Conservation (phyloP, 2,329 filamentous ascomycete species). For the Lasiodiplodia gonubiensis region DNA sequence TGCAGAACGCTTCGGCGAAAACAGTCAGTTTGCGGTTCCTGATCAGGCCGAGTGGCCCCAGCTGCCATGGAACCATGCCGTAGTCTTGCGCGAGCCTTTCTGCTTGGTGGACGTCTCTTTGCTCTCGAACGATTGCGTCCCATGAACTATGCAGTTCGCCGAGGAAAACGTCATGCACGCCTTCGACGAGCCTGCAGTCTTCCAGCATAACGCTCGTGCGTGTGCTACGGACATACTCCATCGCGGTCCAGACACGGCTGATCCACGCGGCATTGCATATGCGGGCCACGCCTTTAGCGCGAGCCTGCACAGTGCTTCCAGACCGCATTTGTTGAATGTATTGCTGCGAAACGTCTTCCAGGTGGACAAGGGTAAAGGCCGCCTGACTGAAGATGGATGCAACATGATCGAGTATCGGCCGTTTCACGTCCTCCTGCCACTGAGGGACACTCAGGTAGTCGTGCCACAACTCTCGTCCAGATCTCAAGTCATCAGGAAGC, state of each 20-base stretch:
- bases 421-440: slow-evolving; percentile 19
- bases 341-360: not conserved
- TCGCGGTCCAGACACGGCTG: slow-evolving; percentile 33
- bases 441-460: slow-evolving; percentile 35
- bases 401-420: slow-evolving; percentile 22
- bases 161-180: slow-evolving; percentile 28
- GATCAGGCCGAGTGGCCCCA: not conserved
- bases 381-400: not conserved
- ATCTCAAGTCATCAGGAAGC: not conserved
- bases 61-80: not conserved
- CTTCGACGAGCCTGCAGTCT: slow-evolving; percentile 27
- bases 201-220: slow-evolving; percentile 29
- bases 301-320: not conserved
- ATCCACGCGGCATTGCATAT: slow-evolving; percentile 33
- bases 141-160: not conserved
- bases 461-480: slow-evolving; percentile 31
- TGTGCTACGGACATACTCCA: slow-evolving; percentile 32
- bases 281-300: slow-evolving; percentile 26
- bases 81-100: not conserved
- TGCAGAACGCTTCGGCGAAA: not conserved
- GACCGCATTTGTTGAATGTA: not conserved
- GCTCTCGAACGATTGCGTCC: not conserved
- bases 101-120: not conserved
- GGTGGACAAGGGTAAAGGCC: not conserved
- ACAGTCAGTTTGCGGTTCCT: not conserved